phyloP scores from a whole-genome alignment of 2,329 filamentous ascomycete genomes.

The Xylaria sp. region DNA sequence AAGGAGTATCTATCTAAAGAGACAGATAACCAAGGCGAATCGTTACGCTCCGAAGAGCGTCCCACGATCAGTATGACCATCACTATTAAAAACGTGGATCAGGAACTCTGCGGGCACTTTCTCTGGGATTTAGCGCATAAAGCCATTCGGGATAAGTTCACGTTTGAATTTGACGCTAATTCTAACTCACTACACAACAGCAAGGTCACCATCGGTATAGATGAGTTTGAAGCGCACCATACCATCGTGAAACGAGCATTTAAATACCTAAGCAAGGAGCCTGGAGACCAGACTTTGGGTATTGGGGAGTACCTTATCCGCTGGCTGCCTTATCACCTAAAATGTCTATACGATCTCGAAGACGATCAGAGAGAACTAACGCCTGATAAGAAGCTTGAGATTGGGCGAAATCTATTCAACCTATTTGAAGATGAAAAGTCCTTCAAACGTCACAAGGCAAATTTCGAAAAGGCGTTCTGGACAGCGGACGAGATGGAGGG shows the following conservation, averaged over 20 bases:
- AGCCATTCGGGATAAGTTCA: constrained; percentile 44
- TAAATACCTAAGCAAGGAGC: constrained; percentile 36
- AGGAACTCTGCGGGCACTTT: constrained; percentile 44
- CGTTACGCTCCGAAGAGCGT: constrained; percentile 32
- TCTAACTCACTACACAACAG: constrained; percentile 33
- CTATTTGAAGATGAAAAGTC: constrained; percentile 38
- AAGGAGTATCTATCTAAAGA: constrained; percentile 38
- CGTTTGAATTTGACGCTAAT: constrained; percentile 37
- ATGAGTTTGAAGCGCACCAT: constrained; percentile 45
- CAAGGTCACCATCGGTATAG: constrained; percentile 38
- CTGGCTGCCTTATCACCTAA: constrained; percentile 42
- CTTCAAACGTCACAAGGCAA: constrained; percentile 36
- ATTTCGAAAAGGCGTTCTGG: constrained; percentile 35
- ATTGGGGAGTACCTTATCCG: constrained; percentile 41
- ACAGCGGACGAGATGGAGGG: constrained; percentile 33
- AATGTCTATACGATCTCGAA: constrained; percentile 34
- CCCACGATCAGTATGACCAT: constrained; percentile 46
- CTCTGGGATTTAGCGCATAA: constrained; percentile 47
- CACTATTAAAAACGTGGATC: constrained; percentile 45
- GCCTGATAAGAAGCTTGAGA: constrained; percentile 36
- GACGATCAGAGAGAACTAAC: constrained; percentile 35
- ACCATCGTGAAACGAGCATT: constrained; percentile 42
- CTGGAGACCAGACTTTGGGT: constrained; percentile 26
- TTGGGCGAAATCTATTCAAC: constrained; percentile 40
- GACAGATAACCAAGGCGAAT: constrained; percentile 16